Conservation (phyloP, 352 stramenopile genomes). For the Aphanomyces euteiches region DNA sequence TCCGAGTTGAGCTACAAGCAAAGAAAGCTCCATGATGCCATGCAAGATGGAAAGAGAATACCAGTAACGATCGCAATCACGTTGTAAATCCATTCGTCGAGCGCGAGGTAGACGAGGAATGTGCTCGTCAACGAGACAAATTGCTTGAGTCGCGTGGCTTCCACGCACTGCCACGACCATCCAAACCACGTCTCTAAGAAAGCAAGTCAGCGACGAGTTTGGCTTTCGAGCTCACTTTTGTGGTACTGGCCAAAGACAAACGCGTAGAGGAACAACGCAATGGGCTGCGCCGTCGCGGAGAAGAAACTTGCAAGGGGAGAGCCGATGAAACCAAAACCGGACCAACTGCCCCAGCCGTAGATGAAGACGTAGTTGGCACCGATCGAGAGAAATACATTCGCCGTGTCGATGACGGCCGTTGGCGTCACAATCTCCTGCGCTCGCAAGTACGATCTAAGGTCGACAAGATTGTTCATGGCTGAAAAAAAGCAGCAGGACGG, state of each 20-base stretch:
- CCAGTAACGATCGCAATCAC: constrained; percentile 71
- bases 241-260: constrained; percentile 80
- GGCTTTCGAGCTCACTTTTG: constrained; percentile 30
- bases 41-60: constrained; percentile 1
- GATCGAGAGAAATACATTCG: constrained; percentile 60
- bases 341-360: constrained; percentile 62
- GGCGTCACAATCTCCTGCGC: constrained; percentile 72
- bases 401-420: constrained; percentile 69
- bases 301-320: constrained; percentile 65
- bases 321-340: constrained; percentile 50
- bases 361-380: constrained; percentile 76
- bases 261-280: constrained; percentile 58
- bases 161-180: constrained; percentile 48
- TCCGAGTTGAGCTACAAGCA: constrained; percentile 37
- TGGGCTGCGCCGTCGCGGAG: constrained; percentile 61
- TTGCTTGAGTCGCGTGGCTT: constrained; percentile 50
- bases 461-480: background rate
- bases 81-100: constrained; percentile 82
- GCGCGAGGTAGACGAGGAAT: constrained; percentile 69
- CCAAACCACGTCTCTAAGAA: constrained; percentile 59
- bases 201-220: background rate
- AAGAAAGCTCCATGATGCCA: background rate
- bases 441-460: constrained; percentile 59
- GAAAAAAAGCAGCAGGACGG: background rate
- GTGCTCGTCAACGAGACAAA: constrained; percentile 62